phyloP scores from a whole-genome alignment of 768 basidiomycete genomes.

The Calocybe cyanea region DNA sequence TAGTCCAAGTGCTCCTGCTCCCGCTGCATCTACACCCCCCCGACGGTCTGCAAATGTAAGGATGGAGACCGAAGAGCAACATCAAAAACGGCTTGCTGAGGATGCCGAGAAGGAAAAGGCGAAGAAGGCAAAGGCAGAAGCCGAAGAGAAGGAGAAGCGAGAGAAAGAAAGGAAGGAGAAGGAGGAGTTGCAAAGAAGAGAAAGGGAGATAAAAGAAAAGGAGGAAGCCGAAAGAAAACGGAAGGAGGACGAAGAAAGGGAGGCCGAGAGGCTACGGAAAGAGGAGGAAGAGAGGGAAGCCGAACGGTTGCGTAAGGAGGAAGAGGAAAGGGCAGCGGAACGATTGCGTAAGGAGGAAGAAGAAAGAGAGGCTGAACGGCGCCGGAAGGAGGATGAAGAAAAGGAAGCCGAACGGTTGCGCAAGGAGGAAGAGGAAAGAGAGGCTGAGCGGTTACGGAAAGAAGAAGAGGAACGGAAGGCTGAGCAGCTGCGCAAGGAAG shows the following conservation, averaged over 20 bases:
- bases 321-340: slow-evolving; percentile 19
- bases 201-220: slow-evolving; percentile 31
- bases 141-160: slow-evolving; percentile 40
- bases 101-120: slow-evolving; percentile 41
- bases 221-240: slow-evolving; percentile 26
- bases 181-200: slow-evolving; percentile 39
- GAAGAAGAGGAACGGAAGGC: slow-evolving; percentile 26
- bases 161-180: slow-evolving; percentile 36
- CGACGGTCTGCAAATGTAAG: slow-evolving; percentile 44
- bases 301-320: slow-evolving; percentile 22
- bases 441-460: slow-evolving; percentile 36
- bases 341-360: slow-evolving; percentile 42
- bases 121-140: slow-evolving; percentile 34
- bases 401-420: slow-evolving; percentile 29
- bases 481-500: slow-evolving; percentile 21
- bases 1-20: slow-evolving; percentile 26
- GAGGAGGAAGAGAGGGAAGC: slow-evolving; percentile 26
- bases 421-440: slow-evolving; percentile 24
- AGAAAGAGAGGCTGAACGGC: slow-evolving; percentile 47
- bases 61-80: slow-evolving; percentile 57
- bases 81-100: slow-evolving; percentile 40
- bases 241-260: slow-evolving; percentile 24
- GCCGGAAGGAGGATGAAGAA: slow-evolving; percentile 41
- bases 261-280: slow-evolving; percentile 36
- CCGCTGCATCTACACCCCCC: slow-evolving; percentile 27